A percentile compares a stretch with the other conserved stretches of the same genome.
phyloP scores from a whole-genome alignment of 2,329 filamentous ascomycete genomes.

The Cercospora nicotianae region DNA sequence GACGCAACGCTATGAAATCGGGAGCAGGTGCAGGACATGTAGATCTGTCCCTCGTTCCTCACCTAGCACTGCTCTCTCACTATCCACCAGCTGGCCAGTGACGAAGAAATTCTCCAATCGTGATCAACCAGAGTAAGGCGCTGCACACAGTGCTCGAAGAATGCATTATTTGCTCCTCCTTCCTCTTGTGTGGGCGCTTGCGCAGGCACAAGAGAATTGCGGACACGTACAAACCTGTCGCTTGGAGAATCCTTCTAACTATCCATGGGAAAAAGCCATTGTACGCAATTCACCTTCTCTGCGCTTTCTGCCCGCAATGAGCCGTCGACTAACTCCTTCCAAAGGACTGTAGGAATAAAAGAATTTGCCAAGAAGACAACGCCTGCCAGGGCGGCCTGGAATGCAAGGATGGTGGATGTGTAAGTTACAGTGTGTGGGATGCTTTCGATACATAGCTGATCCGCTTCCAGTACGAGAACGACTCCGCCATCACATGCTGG shows the following conservation, averaged over 20 bases:
- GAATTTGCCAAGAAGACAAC: background rate
- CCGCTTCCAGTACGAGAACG: background rate
- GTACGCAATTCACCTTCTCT: background rate
- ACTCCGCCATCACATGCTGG: background rate
- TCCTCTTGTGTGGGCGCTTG: background rate
- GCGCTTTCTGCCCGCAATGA: background rate
- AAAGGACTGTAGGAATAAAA: background rate
- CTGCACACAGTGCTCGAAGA: background rate
- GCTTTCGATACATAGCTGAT: background rate
- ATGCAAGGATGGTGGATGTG: background rate
- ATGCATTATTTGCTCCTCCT: background rate
- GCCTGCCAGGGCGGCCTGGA: too few relatives aligned
- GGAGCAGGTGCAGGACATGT: too few relatives aligned
- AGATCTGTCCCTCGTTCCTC: too few relatives aligned
- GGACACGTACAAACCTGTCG: background rate
- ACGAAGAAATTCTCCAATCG: background rate
- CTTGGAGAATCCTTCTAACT: background rate
- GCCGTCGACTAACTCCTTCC: background rate
- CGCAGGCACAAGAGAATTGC: background rate
- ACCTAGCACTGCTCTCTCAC: background rate
- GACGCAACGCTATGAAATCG: too few relatives aligned
- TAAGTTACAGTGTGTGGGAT: background rate
- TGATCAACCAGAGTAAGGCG: background rate
- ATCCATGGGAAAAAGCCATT: too few relatives aligned
- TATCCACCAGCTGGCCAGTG: background rate